Percentiles rank a stretch among this genome's conserved stretches.
Conservation (phyloP, 305 asterid genomes). For the Fraxinus velutina region DNA sequence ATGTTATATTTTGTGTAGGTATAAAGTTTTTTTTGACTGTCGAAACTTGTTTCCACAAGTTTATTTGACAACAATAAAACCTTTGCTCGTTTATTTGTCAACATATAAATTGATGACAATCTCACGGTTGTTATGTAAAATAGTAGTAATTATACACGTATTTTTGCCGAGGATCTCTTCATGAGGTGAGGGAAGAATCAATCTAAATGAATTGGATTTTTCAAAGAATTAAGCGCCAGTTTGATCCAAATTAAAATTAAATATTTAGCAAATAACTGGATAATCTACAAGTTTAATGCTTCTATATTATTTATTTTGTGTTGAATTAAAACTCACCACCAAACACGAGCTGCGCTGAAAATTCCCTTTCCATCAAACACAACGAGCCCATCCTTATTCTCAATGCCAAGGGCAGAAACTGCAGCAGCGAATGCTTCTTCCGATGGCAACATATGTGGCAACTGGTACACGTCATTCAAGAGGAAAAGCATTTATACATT, state of each 20-base stretch:
- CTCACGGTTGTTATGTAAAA: too few relatives aligned
- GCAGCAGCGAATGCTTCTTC: constrained; percentile 97
- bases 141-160: too few relatives aligned
- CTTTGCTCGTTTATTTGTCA: too few relatives aligned
- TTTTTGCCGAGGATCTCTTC: too few relatives aligned
- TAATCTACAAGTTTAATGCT: background rate
- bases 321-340: constrained; percentile 62
- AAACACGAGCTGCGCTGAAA: constrained; percentile 96
- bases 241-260: too few relatives aligned
- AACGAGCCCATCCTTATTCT: constrained; percentile 76
- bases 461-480: constrained; percentile 34
- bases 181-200: too few relatives aligned
- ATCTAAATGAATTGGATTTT: too few relatives aligned
- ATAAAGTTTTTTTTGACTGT: too few relatives aligned
- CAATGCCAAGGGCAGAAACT: constrained; percentile 89
- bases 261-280: background rate
- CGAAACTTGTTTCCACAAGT: too few relatives aligned
- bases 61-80: too few relatives aligned
- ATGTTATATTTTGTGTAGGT: background rate
- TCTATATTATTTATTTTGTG: background rate
- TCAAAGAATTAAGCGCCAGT: too few relatives aligned
- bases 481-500: background rate
- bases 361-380: constrained; percentile 98
- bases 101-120: too few relatives aligned
- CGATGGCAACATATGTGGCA: constrained; percentile 97